Evolutionary conservation across 371 early-diverging fungal species (phyloP).

Genomic region (Mucor velutinosus): DNA sequence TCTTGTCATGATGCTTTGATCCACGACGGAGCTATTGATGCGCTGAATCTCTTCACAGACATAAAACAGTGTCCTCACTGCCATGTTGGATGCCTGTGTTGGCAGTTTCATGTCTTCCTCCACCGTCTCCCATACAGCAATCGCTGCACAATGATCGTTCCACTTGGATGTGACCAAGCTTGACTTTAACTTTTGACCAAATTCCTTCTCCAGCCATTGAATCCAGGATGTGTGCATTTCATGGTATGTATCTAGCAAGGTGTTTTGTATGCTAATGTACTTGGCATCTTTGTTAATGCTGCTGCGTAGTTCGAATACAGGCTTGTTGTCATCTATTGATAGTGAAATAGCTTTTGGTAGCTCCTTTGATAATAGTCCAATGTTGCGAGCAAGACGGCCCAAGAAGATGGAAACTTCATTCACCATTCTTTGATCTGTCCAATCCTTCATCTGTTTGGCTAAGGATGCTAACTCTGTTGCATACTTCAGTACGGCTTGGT

Average conservation of each 20-base stretch:
- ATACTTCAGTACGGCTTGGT: constrained; percentile 20
- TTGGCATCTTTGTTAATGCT: constrained; percentile 37
- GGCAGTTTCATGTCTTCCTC: constrained; percentile 41
- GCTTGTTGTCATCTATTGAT: constrained; percentile 7
- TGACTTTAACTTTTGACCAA: constrained; percentile 19
- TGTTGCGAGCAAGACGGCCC: constrained; percentile 38
- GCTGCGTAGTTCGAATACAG: constrained; percentile 33
- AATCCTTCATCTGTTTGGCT: constrained; percentile 10
- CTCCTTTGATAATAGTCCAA: constrained; percentile 37
- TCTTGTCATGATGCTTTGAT: constrained; percentile 25
- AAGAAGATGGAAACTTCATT: constrained; percentile 34
- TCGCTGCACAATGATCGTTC: constrained; percentile 38
- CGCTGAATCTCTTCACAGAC: constrained; percentile 57
- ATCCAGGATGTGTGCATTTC: constrained; percentile 51
- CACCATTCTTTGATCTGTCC: constrained; percentile 25
- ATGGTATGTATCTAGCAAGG: constrained; percentile 24
- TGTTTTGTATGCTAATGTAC: constrained; percentile 24
- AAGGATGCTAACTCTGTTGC: neutral
- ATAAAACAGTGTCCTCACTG: constrained; percentile 38
- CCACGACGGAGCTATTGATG: constrained; percentile 37
- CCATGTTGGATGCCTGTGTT: constrained; percentile 48
- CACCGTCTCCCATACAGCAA: constrained; percentile 35
- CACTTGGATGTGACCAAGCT: constrained; percentile 20
- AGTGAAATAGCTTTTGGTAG: constrained; percentile 30
- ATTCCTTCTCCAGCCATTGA: constrained; percentile 26